Evolutionary conservation across 2,329 filamentous ascomycete genomes (phyloP), one percentile per base, ranked within the genome.

Genomic region (Aspergillus latus): DNA sequence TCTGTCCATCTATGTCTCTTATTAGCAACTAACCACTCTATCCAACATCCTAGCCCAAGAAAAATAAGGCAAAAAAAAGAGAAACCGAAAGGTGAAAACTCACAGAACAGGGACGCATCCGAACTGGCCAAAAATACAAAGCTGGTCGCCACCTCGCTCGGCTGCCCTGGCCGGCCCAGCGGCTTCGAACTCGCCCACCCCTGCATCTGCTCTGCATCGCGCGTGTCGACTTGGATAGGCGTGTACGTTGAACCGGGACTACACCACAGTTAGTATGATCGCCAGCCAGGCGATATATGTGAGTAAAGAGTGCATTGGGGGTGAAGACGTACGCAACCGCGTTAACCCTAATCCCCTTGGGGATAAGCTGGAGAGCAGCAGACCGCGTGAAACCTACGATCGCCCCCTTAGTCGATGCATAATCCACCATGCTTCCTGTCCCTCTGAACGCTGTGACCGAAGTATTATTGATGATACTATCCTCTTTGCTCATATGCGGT

Each of bases 261-360:
- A 39, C 16, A 29, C 34, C 34, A 21, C 28, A 10, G 40, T 43
- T 43, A 43, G 13, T 36, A 39, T 26, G 44, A 26, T 42, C 40
- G 50, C 2, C 48, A 21, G 21, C 21, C 21, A 21, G 21, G 21
- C 21, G 21, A 21, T 21, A 21, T 21, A 21, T 21, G 21, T 21
- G 21, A 21, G 21, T 21, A 21, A 21, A 21, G 21, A 21, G 4
- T 54, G 2, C 5, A 40, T 5, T 45, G 8, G 8, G n/a, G 3
- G 26, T 43, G 8, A n/a, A 36, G n/a, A 65, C 72, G 63, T 62
- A 75, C 72, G 72, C 72, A 26, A 76, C 73, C 51, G 56, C 58
- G 43, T 78, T 85, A 43, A 85, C 82, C 2, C 82, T 73, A 53
- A 86, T 85, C 2, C 83, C 84, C 62, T 80, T 82, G 1, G 78